Base-by-base conservation (phyloP, 1,284 basidiomycete genomes). In the Apiotrichum akiyoshidainum region DNA sequence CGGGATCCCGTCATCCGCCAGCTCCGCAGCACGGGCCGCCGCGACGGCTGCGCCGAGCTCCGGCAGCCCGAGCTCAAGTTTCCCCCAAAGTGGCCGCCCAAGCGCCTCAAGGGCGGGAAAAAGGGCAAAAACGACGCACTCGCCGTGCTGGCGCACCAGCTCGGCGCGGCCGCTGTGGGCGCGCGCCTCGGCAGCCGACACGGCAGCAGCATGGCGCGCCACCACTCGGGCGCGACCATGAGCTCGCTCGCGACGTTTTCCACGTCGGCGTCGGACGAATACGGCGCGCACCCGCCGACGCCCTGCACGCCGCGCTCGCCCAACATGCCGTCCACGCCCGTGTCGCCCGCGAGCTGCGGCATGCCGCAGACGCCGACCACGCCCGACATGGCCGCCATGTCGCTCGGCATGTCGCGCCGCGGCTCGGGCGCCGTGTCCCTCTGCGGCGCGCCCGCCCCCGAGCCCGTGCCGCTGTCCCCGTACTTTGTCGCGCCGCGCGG, bases 131-230 rank as follows among this genome's bases (percentile, higher is more conserved):
- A 48, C 34, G 46, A 48, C 14, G 46, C 46, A 2, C 17, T 48
- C 7, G 46, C 46, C 13, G 46, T 48, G 5, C 46, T 48, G 17
- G 46, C 46, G 13, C 46, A 48, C 46, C 46, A 48, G 33, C 31
- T 48, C 17, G 46, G 46, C 31, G 46, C 17, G 8, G 46, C 46
- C 11, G 46, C 46, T 12, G 17, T 48, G 7, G 46, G 46, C 12
- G 26, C 19, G 2, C 46, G 46, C 8, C 46, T 48, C 16, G 46
- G 46, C 1, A 31, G 14, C 1, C 5, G 33, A 10, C 46, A 14
- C 10, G 46, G 46, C 12, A 33, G 22, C 11, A 12, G 9, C 12
- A 48, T 34, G 21, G 22, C 33, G 2, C 46, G 46, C 16, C 31
- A 26, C 6, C 34, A 9, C n/a, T 35, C 33, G 10, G n/a, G 10